phyloP scores from a whole-genome alignment of 2,329 filamentous ascomycete genomes.

The Teratosphaeria gauchensis region DNA sequence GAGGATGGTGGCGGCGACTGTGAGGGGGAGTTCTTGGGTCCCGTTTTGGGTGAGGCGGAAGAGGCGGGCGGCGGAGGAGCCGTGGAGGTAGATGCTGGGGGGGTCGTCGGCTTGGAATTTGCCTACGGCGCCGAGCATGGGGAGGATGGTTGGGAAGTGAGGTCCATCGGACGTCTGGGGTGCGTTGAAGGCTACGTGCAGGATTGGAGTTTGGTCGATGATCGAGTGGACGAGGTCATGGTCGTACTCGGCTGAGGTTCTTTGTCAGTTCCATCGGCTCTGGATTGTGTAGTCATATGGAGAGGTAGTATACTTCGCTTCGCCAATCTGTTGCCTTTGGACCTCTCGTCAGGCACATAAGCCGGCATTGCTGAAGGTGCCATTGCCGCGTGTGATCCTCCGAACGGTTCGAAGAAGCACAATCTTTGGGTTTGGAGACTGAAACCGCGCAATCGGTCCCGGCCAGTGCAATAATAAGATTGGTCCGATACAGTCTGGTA shows the following conservation, averaged over 20 bases:
- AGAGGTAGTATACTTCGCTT: constrained; percentile 14
- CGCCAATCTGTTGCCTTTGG: constrained; percentile 19
- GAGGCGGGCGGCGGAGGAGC: constrained; percentile 70
- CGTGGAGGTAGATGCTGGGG: constrained; percentile 66
- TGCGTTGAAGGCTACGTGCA: constrained; percentile 70
- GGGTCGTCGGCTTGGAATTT: constrained; percentile 61
- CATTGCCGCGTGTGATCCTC: not conserved
- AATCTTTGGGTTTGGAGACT: not conserved
- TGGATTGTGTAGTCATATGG: not conserved
- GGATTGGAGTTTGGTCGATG: constrained; percentile 62
- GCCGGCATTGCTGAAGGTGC: constrained; percentile 3
- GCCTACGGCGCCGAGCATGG: constrained; percentile 79
- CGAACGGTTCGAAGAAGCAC: not conserved
- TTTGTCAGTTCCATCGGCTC: not conserved
- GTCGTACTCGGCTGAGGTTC: constrained; percentile 55
- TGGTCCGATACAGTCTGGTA: too few species aligned
- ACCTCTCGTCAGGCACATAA: constrained; percentile 20
- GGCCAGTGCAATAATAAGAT: too few species aligned
- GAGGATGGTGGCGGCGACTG: constrained; percentile 61
- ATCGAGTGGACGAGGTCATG: constrained; percentile 63
- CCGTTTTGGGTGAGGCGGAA: constrained; percentile 51
- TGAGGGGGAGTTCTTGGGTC: constrained; percentile 49
- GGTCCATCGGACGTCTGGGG: constrained; percentile 38
- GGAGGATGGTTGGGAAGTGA: constrained; percentile 62
- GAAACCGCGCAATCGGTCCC: too few species aligned